These are phyloP conservation scores for Nymphaea thermarum DNA, from an alignment of 164 flowering plant genomes.

Conservation along the genomic window DNA sequence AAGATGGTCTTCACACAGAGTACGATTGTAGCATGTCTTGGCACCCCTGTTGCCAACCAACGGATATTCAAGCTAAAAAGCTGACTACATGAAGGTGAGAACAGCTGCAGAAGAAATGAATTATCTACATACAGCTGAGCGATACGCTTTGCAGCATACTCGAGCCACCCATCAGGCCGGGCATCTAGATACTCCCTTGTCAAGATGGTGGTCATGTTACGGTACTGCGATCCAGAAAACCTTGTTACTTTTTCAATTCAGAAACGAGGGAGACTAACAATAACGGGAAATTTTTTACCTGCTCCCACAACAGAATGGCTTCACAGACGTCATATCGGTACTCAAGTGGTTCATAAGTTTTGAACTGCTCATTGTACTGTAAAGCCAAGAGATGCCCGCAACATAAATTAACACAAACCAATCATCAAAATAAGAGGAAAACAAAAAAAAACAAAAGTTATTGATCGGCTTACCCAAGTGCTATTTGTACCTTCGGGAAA, in stretches of 20 bases:
- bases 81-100: background rate
- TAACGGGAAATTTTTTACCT: slow-evolving; percentile 28
- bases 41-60: slow-evolving; percentile 37
- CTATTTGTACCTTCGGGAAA: slow-evolving; percentile 85
- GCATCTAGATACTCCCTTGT: slow-evolving; percentile 88
- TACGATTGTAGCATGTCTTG: slow-evolving; percentile 61
- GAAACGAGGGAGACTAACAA: background rate
- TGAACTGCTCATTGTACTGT: slow-evolving; percentile 80
- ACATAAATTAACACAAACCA: background rate
- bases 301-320: slow-evolving; percentile 81
- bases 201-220: slow-evolving; percentile 90
- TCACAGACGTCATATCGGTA: slow-evolving; percentile 81
- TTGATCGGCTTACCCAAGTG: slow-evolving; percentile 52
- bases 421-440: background rate
- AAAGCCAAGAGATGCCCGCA: background rate
- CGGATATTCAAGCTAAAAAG: too few species aligned
- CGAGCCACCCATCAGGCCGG: slow-evolving; percentile 92
- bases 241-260: background rate
- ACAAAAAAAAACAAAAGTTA: background rate
- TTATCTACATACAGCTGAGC: slow-evolving; percentile 68
- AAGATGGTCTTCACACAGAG: slow-evolving; percentile 88
- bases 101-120: background rate
- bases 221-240: slow-evolving; percentile 47
- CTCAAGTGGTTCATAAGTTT: slow-evolving; percentile 63
- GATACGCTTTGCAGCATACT: slow-evolving; percentile 87